phyloP scores from a whole-genome alignment of 2,329 filamentous ascomycete species.

The Cladosporium halotolerans region DNA sequence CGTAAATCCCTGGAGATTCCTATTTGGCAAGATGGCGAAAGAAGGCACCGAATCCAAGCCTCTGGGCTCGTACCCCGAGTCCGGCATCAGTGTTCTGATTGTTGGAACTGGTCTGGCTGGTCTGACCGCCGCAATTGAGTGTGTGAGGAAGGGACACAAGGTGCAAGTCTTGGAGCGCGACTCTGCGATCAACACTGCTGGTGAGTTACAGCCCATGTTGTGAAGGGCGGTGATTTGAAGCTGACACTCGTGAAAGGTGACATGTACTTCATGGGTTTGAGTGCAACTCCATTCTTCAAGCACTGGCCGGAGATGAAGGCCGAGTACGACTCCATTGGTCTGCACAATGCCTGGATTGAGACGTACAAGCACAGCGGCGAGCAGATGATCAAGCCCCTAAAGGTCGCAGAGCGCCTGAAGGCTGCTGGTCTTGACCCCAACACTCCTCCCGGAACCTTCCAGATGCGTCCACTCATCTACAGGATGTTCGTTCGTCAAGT shows the following conservation, averaged over 20 bases:
- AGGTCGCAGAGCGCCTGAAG: conserved; percentile 46
- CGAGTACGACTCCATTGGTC: conserved; percentile 47
- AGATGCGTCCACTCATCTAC: conserved; percentile 52
- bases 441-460: conserved; percentile 49
- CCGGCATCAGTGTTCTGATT: conserved; percentile 28
- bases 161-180: conserved; percentile 32
- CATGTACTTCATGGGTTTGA: conserved; percentile 56
- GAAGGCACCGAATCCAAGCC: conserved; percentile 35
- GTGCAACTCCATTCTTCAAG: conserved; percentile 49
- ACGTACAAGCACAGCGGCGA: conserved; percentile 50
- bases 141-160: conserved; percentile 28
- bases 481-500: conserved; percentile 49
- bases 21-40: conserved; percentile 28
- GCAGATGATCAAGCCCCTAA: conserved; percentile 42
- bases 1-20: conserved; percentile 4
- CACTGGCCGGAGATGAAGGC: conserved; percentile 49
- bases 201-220: conserved; percentile 28
- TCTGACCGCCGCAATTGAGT: conserved; percentile 27
- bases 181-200: conserved; percentile 46
- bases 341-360: conserved; percentile 51
- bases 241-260: conserved; percentile 37
- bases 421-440: conserved; percentile 40
- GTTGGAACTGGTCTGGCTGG: conserved; percentile 28
- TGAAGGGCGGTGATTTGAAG: not conserved
- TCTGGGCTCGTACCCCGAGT: conserved; percentile 45